phyloP scores from a whole-genome alignment of 805 yeast species.

The Kuraishia piskuri region DNA sequence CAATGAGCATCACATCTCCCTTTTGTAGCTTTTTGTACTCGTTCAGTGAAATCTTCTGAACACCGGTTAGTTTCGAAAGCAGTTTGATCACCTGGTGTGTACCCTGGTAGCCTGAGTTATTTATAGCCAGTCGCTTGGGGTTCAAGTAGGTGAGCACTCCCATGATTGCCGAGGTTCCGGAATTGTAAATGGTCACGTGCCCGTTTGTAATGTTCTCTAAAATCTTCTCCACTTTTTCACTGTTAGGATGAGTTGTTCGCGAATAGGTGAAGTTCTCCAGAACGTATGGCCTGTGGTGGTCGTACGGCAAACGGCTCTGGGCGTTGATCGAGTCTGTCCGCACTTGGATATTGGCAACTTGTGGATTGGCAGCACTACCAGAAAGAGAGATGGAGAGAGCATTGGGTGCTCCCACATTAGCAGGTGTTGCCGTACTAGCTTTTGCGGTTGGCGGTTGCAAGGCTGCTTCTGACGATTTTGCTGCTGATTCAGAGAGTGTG shows the following conservation, averaged over 20 bases:
- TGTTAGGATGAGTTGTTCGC: conserved; percentile 36
- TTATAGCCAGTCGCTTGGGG: conserved; percentile 35
- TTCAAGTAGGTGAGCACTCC: conserved; percentile 38
- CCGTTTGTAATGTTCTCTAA: conserved; percentile 35
- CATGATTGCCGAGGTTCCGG: conserved; percentile 44
- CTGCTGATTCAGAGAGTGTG: background rate
- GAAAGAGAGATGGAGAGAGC: background rate
- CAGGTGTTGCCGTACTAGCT: background rate
- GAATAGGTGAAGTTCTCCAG: conserved; percentile 27
- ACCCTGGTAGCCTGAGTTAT: conserved; percentile 42
- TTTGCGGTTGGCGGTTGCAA: background rate
- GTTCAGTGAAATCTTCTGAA: conserved; percentile 26
- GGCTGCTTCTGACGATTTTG: background rate
- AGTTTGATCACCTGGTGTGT: conserved; percentile 38
- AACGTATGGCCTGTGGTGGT: conserved; percentile 9
- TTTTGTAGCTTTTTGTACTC: conserved; percentile 24
- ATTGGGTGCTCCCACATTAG: background rate
- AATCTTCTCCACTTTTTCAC: conserved; percentile 37
- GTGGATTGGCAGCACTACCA: background rate
- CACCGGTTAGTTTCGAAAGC: conserved; percentile 31
- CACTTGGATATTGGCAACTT: background rate
- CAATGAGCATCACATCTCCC: conserved; percentile 40
- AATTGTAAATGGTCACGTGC: conserved; percentile 36
- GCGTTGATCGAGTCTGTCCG: background rate
- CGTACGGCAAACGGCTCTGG: background rate